These are phyloP conservation scores for Globisporangium alternatum DNA, from an alignment of 352 stramenopile species.

Conservation along the genomic window DNA sequence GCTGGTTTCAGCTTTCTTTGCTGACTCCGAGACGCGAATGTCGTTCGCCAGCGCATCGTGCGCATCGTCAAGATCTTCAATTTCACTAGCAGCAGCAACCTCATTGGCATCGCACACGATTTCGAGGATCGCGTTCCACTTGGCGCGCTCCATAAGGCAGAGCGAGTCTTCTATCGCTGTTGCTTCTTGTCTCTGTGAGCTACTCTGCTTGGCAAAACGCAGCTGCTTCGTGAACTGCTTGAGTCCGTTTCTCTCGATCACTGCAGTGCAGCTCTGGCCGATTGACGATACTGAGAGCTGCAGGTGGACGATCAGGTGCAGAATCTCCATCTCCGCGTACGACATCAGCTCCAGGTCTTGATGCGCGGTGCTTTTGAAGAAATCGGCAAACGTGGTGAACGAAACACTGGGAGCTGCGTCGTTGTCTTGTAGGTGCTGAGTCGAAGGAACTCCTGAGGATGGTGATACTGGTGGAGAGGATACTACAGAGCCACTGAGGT, in stretches of 20 bases:
- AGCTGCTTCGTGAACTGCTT: slow-evolving; percentile 17
- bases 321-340: slow-evolving; percentile 19
- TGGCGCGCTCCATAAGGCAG: slow-evolving; percentile 12
- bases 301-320: slow-evolving; percentile 27
- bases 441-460: neutral
- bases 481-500: neutral
- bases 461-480: slow-evolving; percentile 17
- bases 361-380: slow-evolving; percentile 12
- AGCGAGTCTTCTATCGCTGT: neutral
- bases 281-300: neutral
- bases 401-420: slow-evolving; percentile 8
- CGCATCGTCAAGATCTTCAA: neutral
- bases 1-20: neutral
- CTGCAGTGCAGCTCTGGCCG: neutral
- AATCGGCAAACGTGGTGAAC: slow-evolving; percentile 22
- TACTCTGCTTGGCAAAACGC: slow-evolving; percentile 5
- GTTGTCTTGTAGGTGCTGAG: neutral
- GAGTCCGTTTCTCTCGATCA: neutral
- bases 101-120: neutral
- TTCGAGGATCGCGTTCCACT: slow-evolving; percentile 14
- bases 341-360: slow-evolving; percentile 7
- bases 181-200: neutral
- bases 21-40: neutral
- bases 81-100: neutral
- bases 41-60: slow-evolving; percentile 12